Base-by-base conservation (phyloP, 2,329 filamentous ascomycete species). In the Cladosporium sp. region DNA sequence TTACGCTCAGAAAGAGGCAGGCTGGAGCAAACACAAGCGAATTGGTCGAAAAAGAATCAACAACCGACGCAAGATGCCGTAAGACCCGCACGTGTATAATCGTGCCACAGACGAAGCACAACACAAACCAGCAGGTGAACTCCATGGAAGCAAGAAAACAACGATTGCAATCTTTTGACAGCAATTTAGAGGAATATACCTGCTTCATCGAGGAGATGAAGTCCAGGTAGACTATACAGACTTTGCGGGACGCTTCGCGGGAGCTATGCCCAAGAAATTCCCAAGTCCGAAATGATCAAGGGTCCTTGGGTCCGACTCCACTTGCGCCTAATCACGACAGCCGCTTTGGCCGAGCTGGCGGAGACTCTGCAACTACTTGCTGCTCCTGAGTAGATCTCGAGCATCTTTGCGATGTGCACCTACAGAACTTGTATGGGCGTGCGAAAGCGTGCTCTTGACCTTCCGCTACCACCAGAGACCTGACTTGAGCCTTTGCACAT, bases 211-310 rank as follows among this genome's bases (percentile, higher is more conserved):
- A 55, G 47, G 44, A 64, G 61, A 44, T 64, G 61, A 64, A 64
- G 61, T 64, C 18, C 51, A 57, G 54, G 51, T 64, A 64, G 32
- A 52, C 51, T 47, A n/a, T 24, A 30, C 34, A 47, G 51, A 57
- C 34, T 47, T 64, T 32, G 34, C 61, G 61, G 61, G 51, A 47
- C 61, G 21, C 12, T 30, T 18, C n/a, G 51, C 51, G 61, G 61
- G 36, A 21, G 26, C 60, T 63, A 63, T 63, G 11, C 60, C 60
- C 49, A 38, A 58, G 47, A 30, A 63, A 41, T 26, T 28, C 34
- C 3, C 49, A 38, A 36, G 28, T 49, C 60, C 60, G 60, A 63
- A 21, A 34, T 18, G 11, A 11, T n/a, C 7, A 24, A 58, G 47
- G 47, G 24, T 32, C 52, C 30, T 26, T 21, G 24, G 47, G 12